A percentile compares a stretch with the other conserved stretches of the same genome.
Conservation (phyloP, 2,329 filamentous ascomycete species). For the Talaromyces sp. region DNA sequence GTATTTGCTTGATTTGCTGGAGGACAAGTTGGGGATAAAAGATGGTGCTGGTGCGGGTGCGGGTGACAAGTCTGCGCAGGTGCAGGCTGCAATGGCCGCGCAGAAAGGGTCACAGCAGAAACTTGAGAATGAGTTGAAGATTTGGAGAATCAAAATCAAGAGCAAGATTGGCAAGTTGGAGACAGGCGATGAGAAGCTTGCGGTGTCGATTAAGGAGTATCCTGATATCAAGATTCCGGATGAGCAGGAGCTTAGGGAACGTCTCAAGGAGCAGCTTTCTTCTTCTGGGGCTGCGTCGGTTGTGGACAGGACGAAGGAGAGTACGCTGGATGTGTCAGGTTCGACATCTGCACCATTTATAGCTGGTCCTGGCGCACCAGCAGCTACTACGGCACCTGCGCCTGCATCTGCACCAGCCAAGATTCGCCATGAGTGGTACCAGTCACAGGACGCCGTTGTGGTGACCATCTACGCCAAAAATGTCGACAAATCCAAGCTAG, state of each 20-base stretch:
- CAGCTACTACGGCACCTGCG: slow-evolving; percentile 14
- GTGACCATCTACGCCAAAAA: slow-evolving; percentile 67
- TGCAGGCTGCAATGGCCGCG: slow-evolving; percentile 26
- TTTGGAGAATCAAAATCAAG: slow-evolving; percentile 60
- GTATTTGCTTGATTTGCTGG: slow-evolving; percentile 62
- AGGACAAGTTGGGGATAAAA: slow-evolving; percentile 48
- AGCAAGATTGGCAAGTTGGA: slow-evolving; percentile 52
- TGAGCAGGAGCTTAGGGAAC: slow-evolving; percentile 38
- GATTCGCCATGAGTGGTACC: slow-evolving; percentile 69
- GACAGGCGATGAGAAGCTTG: slow-evolving; percentile 50
- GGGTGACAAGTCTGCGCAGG: slow-evolving; percentile 28
- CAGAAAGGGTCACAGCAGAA: slow-evolving; percentile 24
- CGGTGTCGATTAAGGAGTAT: slow-evolving; percentile 52
- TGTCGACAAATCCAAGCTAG: slow-evolving; percentile 57
- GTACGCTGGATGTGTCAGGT: slow-evolving; percentile 11
- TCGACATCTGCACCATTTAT: slow-evolving; percentile 12
- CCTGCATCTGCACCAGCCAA: slow-evolving; percentile 49
- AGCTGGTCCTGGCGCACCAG: slow-evolving; percentile 17
- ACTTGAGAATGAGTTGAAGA: slow-evolving; percentile 44
- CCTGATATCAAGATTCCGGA: slow-evolving; percentile 51
- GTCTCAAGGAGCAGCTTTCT: slow-evolving; percentile 34
- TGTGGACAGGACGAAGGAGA: slow-evolving; percentile 14
- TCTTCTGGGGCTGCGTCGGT: slow-evolving; percentile 13
- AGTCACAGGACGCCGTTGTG: slow-evolving; percentile 60
- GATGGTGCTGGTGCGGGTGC: slow-evolving; percentile 49